Evolutionary conservation across 116 monocot species (phyloP).

Genomic region (Posidonia oceanica): DNA sequence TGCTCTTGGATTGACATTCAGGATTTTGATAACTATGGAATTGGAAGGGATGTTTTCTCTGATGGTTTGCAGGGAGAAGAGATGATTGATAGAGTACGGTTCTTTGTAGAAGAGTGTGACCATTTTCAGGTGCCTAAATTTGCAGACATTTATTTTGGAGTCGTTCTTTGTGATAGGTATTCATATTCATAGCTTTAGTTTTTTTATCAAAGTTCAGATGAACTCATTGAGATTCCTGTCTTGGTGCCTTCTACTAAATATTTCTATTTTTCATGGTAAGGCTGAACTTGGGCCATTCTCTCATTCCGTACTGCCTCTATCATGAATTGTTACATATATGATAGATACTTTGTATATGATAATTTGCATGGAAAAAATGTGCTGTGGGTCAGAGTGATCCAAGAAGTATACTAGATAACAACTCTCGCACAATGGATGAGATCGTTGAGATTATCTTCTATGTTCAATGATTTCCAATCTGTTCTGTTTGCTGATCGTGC

Average conservation of each 20-base stretch:
- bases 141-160: background rate
- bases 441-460: background rate
- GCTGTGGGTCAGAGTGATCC: too few relatives aligned
- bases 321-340: too few relatives aligned
- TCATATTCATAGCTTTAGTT: background rate
- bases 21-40: slow-evolving; percentile 68
- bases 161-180: background rate
- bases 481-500: slow-evolving; percentile 8
- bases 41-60: slow-evolving; percentile 55
- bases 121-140: slow-evolving; percentile 63
- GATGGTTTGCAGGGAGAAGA: slow-evolving; percentile 59
- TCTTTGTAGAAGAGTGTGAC: slow-evolving; percentile 94
- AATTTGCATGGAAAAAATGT: too few relatives aligned
- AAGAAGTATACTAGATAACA: too few relatives aligned
- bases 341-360: too few relatives aligned
- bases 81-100: slow-evolving; percentile 64
- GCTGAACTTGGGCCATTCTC: too few relatives aligned
- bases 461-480: background rate
- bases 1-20: slow-evolving; percentile 61
- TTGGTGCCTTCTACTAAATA: too few relatives aligned
- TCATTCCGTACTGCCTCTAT: too few relatives aligned
- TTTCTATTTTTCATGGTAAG: too few relatives aligned
- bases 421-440: background rate
- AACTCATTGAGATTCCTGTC: too few relatives aligned
- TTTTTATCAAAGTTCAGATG: background rate